Conservation (phyloP, 2,329 filamentous ascomycete species). For the Aspergillus japonicus region DNA sequence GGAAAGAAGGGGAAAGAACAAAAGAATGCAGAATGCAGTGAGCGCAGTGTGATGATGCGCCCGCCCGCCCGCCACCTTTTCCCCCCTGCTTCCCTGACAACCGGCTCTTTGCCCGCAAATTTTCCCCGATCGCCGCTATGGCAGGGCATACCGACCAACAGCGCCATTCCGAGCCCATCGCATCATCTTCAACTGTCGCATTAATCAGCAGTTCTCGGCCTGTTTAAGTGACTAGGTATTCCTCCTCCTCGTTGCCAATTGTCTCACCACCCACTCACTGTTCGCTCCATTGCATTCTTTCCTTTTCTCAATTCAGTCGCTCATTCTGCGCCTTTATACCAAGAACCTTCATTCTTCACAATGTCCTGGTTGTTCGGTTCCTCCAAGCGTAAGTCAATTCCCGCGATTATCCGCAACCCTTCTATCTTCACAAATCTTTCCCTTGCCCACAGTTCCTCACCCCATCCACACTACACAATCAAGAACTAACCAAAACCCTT, state of each 20-base stretch:
- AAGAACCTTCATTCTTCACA: slow-evolving; percentile 2
- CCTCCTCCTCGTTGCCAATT: slow-evolving; percentile 2
- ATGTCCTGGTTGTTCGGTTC: slow-evolving; percentile 41
- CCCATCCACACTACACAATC: background rate
- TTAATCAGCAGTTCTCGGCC: slow-evolving; percentile 22
- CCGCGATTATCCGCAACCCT: background rate
- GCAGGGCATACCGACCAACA: slow-evolving; percentile 19
- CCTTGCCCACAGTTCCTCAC: background rate
- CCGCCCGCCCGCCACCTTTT: background rate
- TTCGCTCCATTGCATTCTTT: background rate
- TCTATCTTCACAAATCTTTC: no score
- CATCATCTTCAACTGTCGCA: slow-evolving; percentile 2
- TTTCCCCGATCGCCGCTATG: slow-evolving; percentile 19
- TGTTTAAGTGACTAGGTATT: background rate
- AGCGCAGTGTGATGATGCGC: background rate
- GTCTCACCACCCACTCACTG: background rate
- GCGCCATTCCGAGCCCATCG: slow-evolving; percentile 13
- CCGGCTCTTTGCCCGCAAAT: slow-evolving; percentile 5
- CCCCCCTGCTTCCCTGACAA: slow-evolving; percentile 4
- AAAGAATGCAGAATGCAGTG: slow-evolving; percentile 1
- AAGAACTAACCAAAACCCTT: background rate
- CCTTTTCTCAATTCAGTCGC: background rate
- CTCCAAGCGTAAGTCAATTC: slow-evolving; percentile 30
- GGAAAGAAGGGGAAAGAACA: background rate
- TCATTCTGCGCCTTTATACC: background rate